Conservation (phyloP, 306 rosid species). For the Senna siamea region DNA sequence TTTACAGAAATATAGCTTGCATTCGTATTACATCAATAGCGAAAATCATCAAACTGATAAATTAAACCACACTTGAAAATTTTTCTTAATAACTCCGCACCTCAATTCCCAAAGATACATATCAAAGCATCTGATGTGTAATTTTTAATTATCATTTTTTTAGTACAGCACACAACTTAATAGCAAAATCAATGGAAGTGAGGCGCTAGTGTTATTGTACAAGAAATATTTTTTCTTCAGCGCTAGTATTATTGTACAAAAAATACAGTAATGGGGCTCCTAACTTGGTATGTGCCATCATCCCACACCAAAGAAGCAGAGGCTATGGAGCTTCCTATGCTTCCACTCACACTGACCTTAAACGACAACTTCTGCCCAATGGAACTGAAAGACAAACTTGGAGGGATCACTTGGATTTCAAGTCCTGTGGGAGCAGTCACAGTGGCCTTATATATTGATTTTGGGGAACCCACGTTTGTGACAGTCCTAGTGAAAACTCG, state of each 20-base stretch:
- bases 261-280: slow-evolving; percentile 26
- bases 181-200: neutral
- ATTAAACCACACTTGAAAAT: too few species aligned
- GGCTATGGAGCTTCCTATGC: neutral
- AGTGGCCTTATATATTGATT: neutral
- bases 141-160: too few species aligned
- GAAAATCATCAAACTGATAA: too few species aligned
- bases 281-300: slow-evolving; percentile 14
- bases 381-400: slow-evolving; percentile 14
- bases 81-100: neutral
- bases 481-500: neutral
- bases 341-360: slow-evolving; percentile 7
- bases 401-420: slow-evolving; percentile 9
- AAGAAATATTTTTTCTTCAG: too few species aligned
- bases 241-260: neutral
- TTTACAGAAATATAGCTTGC: too few species aligned
- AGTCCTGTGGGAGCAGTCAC: neutral
- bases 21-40: too few species aligned
- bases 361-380: slow-evolving; percentile 17
- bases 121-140: neutral
- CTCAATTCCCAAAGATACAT: neutral
- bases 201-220: neutral
- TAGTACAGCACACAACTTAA: neutral
- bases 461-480: neutral
- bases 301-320: slow-evolving; percentile 25